Conservation (phyloP, 192 early-diverging fungal genomes). For the Powellomyces hirtus region DNA sequence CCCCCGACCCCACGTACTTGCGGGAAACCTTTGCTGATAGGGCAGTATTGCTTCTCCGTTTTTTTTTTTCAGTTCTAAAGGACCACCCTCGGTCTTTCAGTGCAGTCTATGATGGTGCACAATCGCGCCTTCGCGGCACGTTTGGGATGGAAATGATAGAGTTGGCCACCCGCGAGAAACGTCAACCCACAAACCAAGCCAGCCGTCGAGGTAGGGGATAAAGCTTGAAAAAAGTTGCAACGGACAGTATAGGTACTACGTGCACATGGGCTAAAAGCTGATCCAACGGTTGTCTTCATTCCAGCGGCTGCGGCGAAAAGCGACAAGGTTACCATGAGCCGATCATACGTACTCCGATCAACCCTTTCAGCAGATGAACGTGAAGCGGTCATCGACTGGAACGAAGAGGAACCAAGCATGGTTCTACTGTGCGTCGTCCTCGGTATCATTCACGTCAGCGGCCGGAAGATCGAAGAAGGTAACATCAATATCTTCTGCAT, state of each 20-base stretch:
- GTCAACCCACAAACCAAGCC: constrained; percentile 14
- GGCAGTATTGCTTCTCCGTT: no score
- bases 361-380: constrained; percentile 12
- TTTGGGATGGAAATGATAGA: constrained; percentile 69
- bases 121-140: constrained; percentile 42
- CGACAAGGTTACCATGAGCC: neutral
- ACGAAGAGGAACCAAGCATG: constrained; percentile 38
- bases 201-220: constrained; percentile 5
- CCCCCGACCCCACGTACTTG: neutral
- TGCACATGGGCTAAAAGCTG: no score
- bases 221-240: no score
- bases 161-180: constrained; percentile 31
- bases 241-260: no score
- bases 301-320: no score
- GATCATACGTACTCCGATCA: constrained; percentile 17
- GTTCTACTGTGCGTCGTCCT: constrained; percentile 61
- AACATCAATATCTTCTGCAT: no score
- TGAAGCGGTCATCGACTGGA: constrained; percentile 37
- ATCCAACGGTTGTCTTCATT: no score
- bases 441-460: constrained; percentile 57
- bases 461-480: constrained; percentile 36
- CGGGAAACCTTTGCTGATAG: neutral
- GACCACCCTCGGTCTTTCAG: constrained; percentile 42
- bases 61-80: constrained; percentile 45
- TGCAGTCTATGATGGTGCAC: constrained; percentile 51